Evolutionary conservation across 73 alveolate species (phyloP).

Genomic region (Paramecium sexaurelia): DNA sequence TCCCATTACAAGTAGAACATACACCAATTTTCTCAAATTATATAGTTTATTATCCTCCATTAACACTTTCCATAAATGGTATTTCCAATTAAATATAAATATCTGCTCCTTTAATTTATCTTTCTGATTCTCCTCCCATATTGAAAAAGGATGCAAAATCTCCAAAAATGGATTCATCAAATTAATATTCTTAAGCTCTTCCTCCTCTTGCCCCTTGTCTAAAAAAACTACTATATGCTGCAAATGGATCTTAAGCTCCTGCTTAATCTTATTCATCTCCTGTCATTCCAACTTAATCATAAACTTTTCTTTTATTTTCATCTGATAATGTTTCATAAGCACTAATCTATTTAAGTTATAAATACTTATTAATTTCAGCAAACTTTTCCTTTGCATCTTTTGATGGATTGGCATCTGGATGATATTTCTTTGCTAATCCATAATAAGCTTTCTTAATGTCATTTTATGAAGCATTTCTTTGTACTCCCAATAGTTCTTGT

Average conservation of each 20-base stretch:
- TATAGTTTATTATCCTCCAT: slow-evolving; percentile 79
- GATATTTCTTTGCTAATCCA: slow-evolving; percentile 86
- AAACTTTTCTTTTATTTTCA: slow-evolving; percentile 76
- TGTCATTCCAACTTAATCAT: slow-evolving; percentile 91
- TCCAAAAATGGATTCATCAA: slow-evolving; percentile 80
- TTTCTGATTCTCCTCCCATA: slow-evolving; percentile 77
- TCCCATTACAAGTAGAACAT: slow-evolving; percentile 87
- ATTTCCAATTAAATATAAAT: slow-evolving; percentile 74
- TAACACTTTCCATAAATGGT: slow-evolving; percentile 84
- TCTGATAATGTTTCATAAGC: slow-evolving; percentile 93
- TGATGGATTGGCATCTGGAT: slow-evolving; percentile 90
- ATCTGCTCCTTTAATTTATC: slow-evolving; percentile 74
- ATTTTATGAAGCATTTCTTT: slow-evolving; percentile 78
- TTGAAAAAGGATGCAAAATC: slow-evolving; percentile 84
- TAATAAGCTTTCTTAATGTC: slow-evolving; percentile 93
- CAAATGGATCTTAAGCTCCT: slow-evolving; percentile 81
- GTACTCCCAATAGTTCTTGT: slow-evolving; percentile 80
- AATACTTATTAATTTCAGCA: slow-evolving; percentile 79
- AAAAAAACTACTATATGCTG: slow-evolving; percentile 63
- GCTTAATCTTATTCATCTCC: slow-evolving; percentile 87
- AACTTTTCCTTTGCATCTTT: slow-evolving; percentile 92
- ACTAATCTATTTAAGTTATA: slow-evolving; percentile 5
- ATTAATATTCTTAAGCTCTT: slow-evolving; percentile 55
- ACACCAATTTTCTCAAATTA: slow-evolving; percentile 69
- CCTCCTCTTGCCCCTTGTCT: slow-evolving; percentile 70